Evolutionary conservation across 2,329 filamentous ascomycete genomes (phyloP).

Genomic region (Onygenales sp.): DNA sequence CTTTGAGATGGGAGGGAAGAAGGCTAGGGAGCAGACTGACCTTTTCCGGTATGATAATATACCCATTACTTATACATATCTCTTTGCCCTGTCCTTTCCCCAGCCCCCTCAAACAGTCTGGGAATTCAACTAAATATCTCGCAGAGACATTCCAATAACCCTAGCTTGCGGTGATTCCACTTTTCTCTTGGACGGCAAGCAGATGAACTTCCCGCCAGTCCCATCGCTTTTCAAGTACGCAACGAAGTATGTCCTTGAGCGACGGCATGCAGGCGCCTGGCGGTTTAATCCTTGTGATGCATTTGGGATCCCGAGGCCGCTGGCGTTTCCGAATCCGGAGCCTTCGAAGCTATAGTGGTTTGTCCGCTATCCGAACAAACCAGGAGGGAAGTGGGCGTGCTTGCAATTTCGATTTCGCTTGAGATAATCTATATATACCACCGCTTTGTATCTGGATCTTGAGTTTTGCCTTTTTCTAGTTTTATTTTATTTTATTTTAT

Average conservation of each 20-base stretch:
- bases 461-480: no score
- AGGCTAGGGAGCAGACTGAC: slow-evolving; percentile 9
- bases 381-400: no score
- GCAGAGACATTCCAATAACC: slow-evolving; percentile 10
- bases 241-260: slow-evolving; percentile 6
- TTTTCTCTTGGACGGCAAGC: slow-evolving; percentile 12
- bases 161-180: slow-evolving; percentile 16
- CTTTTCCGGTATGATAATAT: slow-evolving; percentile 1
- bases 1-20: slow-evolving; percentile 9
- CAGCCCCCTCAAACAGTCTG: neutral
- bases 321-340: slow-evolving; percentile 6
- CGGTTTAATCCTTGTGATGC: slow-evolving; percentile 9
- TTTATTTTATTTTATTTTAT: no score
- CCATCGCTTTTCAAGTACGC: slow-evolving; percentile 5
- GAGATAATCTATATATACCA: no score
- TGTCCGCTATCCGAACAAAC: no score
- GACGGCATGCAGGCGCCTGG: slow-evolving; percentile 6
- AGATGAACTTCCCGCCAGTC: slow-evolving; percentile 3
- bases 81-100: neutral
- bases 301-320: slow-evolving; percentile 6
- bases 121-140: neutral
- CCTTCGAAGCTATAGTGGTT: neutral
- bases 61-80: neutral
- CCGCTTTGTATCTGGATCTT: no score
- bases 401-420: no score